Percentiles rank a stretch among this genome's conserved stretches.
Conservation (phyloP, 2,329 filamentous ascomycete species). For the Macrophomina phaseolina region DNA sequence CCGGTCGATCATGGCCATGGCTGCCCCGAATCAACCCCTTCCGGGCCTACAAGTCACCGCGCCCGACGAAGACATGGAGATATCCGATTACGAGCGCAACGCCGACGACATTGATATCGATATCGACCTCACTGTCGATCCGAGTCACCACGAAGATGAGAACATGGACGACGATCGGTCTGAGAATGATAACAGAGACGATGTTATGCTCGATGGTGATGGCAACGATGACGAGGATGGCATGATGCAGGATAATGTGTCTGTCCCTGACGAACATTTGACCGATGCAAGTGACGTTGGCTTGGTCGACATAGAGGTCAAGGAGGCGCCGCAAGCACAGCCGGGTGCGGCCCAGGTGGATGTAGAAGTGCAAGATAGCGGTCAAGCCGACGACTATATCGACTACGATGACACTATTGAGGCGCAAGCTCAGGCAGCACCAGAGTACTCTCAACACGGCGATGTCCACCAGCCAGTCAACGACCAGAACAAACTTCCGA, state of each 20-base stretch:
- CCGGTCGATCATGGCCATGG: slow-evolving; percentile 26
- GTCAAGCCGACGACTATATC: slow-evolving; percentile 30
- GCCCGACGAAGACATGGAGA: slow-evolving; percentile 61
- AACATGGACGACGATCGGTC: slow-evolving; percentile 59
- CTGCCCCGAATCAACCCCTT: slow-evolving; percentile 24
- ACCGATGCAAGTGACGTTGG: slow-evolving; percentile 30
- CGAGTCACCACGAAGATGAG: slow-evolving; percentile 50
- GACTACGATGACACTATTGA: slow-evolving; percentile 26
- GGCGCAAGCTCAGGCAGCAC: not conserved
- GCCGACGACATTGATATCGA: slow-evolving; percentile 65
- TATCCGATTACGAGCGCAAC: slow-evolving; percentile 53
- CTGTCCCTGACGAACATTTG: slow-evolving; percentile 30
- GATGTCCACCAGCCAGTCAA: not conserved
- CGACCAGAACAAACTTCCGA: not conserved
- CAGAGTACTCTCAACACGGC: not conserved
- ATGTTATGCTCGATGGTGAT: slow-evolving; percentile 45
- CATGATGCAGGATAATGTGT: slow-evolving; percentile 28
- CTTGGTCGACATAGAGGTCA: slow-evolving; percentile 26
- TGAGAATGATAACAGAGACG: slow-evolving; percentile 38
- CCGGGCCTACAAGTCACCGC: slow-evolving; percentile 41
- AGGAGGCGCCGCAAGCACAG: slow-evolving; percentile 13
- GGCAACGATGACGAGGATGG: slow-evolving; percentile 30
- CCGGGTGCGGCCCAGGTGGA: not conserved
- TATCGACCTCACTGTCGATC: slow-evolving; percentile 54
- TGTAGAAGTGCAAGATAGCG: slow-evolving; percentile 31